phyloP scores from a whole-genome alignment of 306 rosid species.

The Ormosia emarginata region DNA sequence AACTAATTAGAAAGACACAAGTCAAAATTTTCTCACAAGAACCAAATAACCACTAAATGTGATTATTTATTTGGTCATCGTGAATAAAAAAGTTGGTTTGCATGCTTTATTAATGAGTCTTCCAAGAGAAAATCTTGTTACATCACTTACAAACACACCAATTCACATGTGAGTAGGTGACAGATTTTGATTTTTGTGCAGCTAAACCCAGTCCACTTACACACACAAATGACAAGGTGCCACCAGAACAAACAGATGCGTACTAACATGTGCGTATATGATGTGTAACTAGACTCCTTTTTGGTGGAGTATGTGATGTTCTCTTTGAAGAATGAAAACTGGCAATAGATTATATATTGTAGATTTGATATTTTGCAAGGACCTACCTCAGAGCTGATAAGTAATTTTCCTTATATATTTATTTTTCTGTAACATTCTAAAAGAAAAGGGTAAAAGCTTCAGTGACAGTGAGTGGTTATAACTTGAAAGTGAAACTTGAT shows the following conservation, averaged over 20 bases:
- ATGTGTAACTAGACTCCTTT: neutral
- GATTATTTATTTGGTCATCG: neutral
- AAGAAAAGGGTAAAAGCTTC: neutral
- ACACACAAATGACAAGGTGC: neutral
- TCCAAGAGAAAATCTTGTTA: neutral
- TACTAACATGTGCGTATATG: neutral
- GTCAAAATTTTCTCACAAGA: neutral
- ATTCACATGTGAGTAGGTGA: neutral
- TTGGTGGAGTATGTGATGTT: neutral
- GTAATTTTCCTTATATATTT: neutral
- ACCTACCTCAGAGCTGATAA: neutral
- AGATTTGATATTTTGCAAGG: neutral
- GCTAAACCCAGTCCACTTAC: neutral
- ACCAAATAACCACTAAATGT: neutral
- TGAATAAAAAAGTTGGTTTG: neutral
- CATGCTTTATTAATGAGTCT: slow-evolving; percentile 1
- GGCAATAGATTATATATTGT: neutral
- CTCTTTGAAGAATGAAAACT: neutral
- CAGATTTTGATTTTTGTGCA: neutral
- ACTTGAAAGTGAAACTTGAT: neutral
- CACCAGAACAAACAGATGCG: neutral
- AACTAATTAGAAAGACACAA: neutral
- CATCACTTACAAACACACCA: slow-evolving; percentile 4
- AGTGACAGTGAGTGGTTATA: neutral
- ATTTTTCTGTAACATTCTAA: neutral